A percentile compares a stretch with the other conserved stretches of the same genome.
Evolutionary conservation across 805 yeast genomes (phyloP).

Genomic region (Metschnikowia corniflorae): DNA sequence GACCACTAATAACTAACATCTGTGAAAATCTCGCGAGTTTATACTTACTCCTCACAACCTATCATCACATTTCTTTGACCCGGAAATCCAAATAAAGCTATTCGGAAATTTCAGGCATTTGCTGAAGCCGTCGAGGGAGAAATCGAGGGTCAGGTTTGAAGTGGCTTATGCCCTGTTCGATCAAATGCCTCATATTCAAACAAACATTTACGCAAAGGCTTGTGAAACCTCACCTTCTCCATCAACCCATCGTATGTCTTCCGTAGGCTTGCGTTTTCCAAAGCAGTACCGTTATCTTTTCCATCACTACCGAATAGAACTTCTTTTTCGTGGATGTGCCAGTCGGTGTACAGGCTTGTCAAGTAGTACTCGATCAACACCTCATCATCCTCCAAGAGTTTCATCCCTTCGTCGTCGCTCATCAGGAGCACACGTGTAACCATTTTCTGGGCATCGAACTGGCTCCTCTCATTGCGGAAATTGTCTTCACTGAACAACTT

Average conservation of each 20-base stretch:
- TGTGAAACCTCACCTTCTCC: conserved; percentile 2
- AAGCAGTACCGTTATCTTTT: conserved; percentile 4
- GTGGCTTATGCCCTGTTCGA: conserved; percentile 1
- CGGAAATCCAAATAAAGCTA: no score
- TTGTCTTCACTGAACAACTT: conserved; percentile 11
- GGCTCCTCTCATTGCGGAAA: neutral
- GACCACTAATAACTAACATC: no score
- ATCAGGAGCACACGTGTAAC: conserved; percentile 19
- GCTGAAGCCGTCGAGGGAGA: no score
- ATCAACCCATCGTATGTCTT: conserved; percentile 7
- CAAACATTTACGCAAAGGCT: conserved; percentile 12
- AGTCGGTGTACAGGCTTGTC: conserved; percentile 16
- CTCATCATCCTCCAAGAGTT: conserved; percentile 21
- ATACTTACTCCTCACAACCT: no score
- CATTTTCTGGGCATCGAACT: conserved; percentile 13
- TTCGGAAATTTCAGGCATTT: no score
- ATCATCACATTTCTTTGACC: no score
- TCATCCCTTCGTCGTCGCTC: conserved; percentile 23
- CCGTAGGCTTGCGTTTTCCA: neutral
- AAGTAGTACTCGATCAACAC: conserved; percentile 22
- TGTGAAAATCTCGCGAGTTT: no score
- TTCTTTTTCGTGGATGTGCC: conserved; percentile 20
- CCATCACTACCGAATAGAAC: conserved; percentile 17
- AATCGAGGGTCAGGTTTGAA: no score
- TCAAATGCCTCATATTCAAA: conserved; percentile 12